Base-by-base conservation (phyloP, 805 yeast genomes). In the Metschnikowia noctiluminum region DNA sequence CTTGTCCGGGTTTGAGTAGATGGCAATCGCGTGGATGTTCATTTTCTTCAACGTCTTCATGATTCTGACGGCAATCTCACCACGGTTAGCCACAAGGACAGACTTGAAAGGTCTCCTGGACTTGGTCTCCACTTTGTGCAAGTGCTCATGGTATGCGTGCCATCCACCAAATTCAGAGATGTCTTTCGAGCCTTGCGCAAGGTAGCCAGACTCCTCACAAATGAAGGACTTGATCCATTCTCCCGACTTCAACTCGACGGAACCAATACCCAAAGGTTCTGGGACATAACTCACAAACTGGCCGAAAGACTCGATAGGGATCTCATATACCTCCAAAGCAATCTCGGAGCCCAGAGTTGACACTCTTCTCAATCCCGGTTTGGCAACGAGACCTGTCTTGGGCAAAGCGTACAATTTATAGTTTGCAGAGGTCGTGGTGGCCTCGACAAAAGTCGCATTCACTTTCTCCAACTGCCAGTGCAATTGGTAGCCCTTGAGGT, bases 1-100 rank as follows among this genome's bases (percentile, higher is more conserved):
- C 61, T 85, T 80, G 65, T 92, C 99, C 3, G 89, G 86, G 61
- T 90, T 95, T 12, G 97, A 88, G 69, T 87, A 94, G 40, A 92
- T 85, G 6, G 98, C 94, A 57, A 92, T 85, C 1, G 97, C 74
- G 55, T 76, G 78, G 59, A 94, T 88, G 3, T 82, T 82, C 55
- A 94, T 65, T 65, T 85, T 85, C 67, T 87, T 88, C 63, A 92
- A 74, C 15, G 99, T 91, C 63, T 80, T 85, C 62, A 92, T 89
- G 58, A 94, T 89, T 62, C 99, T 77, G 30, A 91, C 97, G 2
- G 99, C 97, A 61, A 92, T 92, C 70, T 92, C 99, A 65, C 98
- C 98, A 71, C 99, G 81, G 74, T 92, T 92, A 37, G 98, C 98
- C 46, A 92, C 94, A 48, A 92, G 77, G n/a, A 92, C 96, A 10